These are phyloP conservation scores for Fusarium compactum DNA, from an alignment of 2,329 filamentous ascomycete genomes.

Conservation along the genomic window DNA sequence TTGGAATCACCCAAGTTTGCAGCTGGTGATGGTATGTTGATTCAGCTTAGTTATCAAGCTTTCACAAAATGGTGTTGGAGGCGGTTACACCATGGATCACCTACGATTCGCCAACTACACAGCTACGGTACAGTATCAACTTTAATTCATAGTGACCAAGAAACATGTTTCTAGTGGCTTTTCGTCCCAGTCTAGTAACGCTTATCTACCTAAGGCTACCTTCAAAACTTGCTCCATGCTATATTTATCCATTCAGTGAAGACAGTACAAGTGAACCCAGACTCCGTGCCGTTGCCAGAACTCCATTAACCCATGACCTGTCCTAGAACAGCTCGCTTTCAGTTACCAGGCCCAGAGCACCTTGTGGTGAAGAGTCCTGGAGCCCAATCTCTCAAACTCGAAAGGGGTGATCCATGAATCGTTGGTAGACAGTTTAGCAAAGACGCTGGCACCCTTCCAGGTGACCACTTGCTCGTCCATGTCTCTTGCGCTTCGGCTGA, in stretches of 20 bases:
- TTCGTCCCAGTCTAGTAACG: constrained; percentile 15
- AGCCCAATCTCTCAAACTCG: constrained; percentile 89
- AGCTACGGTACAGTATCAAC: constrained; percentile 3
- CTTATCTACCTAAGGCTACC: constrained; percentile 1
- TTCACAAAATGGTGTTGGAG: neutral
- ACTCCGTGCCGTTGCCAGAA: constrained; percentile 44
- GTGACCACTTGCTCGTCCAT: constrained; percentile 97
- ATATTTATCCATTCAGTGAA: constrained; percentile 14
- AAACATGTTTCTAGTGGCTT: constrained; percentile 15
- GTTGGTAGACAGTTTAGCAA: constrained; percentile 90
- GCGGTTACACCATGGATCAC: neutral
- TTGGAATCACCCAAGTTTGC: constrained; percentile 1
- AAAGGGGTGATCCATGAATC: constrained; percentile 92
- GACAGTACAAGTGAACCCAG: constrained; percentile 37
- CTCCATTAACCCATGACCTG: constrained; percentile 35
- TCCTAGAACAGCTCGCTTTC: constrained; percentile 2
- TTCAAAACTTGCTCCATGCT: constrained; percentile 19
- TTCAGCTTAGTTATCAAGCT: neutral
- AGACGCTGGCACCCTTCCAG: constrained; percentile 98
- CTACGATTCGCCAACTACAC: constrained; percentile 5
- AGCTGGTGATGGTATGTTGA: neutral
- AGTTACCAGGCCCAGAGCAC: constrained; percentile 71
- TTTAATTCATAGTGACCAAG: constrained; percentile 1
- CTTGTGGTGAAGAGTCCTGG: constrained; percentile 87
- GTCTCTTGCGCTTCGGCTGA: constrained; percentile 82